Evolutionary conservation across 1,284 basidiomycete species (phyloP), one percentile per base, ranked within the genome.

Genomic region (Ganoderma lucidum): DNA sequence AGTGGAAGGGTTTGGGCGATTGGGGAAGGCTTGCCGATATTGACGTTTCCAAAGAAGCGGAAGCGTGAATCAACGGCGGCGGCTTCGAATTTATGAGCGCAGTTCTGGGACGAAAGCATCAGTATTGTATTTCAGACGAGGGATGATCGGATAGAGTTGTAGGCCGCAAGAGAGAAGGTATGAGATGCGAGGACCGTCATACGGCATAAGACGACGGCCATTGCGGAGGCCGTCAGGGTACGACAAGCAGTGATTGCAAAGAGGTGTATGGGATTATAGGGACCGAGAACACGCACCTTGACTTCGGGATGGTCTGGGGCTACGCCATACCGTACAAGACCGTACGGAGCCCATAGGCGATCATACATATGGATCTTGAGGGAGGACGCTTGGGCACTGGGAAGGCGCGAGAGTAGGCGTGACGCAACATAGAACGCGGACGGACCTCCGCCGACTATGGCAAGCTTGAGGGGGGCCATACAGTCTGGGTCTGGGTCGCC

Each of bases 221-320:
- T 23, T 23, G 23, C 23, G 23, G 23, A 44, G 42, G 14, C 37
- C 6, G 15, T 48, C 48, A 8, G 12, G 14, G 48, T 12, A 12
- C 0, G 10, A 14, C 23, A 12, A 10, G 28, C 23, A 28, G 48
- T 14, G 23, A 53, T 53, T 10, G 12, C 12, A 28, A n/a, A 28
- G 67, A 44, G n/a, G 39, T 41, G 10, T 9, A n/a, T 14, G 8
- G 55, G 44, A 44, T 55, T 35, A 30, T 42, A 42, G n/a, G 35
- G 23, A 19, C 15, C 4, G 17, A 41, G 30, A 62, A 32, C 14
- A 81, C 87, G 65, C 77, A 93, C 96, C 88, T 98, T 99, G 78
- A 99, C 97, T 84, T 99, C 97, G 1, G 97, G 96, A 81, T 99
- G 98, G 82, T 99, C 98, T 51, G 98, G 97, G 10, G 98, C 98